Evolutionary conservation across 208 protist species (phyloP).

Genomic region (Polymyxa betae): DNA sequence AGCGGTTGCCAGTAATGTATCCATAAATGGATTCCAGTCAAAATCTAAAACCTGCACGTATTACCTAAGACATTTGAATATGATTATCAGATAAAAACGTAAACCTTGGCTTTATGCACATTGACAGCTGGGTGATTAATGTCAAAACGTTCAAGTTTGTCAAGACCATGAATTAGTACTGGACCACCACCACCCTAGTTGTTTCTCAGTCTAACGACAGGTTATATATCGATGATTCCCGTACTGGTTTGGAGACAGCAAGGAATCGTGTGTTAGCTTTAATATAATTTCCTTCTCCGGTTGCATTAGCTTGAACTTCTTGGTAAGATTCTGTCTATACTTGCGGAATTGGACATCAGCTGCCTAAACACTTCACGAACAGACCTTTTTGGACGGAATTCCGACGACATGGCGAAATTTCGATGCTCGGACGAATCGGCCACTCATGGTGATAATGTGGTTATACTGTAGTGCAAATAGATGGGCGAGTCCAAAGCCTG

Average conservation of each 20-base stretch:
- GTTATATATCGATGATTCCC: not conserved
- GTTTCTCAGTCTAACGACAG: not conserved
- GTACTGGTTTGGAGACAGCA: not conserved
- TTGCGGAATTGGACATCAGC: not conserved
- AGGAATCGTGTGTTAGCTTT: slow-evolving; percentile 51
- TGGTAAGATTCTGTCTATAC: slow-evolving; percentile 49
- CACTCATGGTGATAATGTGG: slow-evolving; percentile 49
- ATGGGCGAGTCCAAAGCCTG: no score
- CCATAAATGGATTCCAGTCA: slow-evolving; percentile 25
- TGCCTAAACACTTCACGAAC: not conserved
- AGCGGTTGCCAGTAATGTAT: slow-evolving; percentile 47
- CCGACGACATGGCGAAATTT: slow-evolving; percentile 60
- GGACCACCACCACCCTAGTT: slow-evolving; percentile 55
- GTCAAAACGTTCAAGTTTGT: slow-evolving; percentile 47
- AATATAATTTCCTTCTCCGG: slow-evolving; percentile 55
- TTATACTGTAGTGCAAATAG: no score
- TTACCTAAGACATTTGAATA: not conserved
- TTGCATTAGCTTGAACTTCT: not conserved
- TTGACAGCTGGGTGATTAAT: slow-evolving; percentile 35
- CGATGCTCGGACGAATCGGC: slow-evolving; percentile 45
- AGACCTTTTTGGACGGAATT: slow-evolving; percentile 36
- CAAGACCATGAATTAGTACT: not conserved
- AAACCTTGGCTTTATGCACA: slow-evolving; percentile 55
- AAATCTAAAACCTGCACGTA: slow-evolving; percentile 31
- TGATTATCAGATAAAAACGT: not conserved